A percentile compares a stretch with the other conserved stretches of the same genome.
Evolutionary conservation across 1,284 basidiomycete species (phyloP).

Genomic region (Hemileia vastatrix): DNA sequence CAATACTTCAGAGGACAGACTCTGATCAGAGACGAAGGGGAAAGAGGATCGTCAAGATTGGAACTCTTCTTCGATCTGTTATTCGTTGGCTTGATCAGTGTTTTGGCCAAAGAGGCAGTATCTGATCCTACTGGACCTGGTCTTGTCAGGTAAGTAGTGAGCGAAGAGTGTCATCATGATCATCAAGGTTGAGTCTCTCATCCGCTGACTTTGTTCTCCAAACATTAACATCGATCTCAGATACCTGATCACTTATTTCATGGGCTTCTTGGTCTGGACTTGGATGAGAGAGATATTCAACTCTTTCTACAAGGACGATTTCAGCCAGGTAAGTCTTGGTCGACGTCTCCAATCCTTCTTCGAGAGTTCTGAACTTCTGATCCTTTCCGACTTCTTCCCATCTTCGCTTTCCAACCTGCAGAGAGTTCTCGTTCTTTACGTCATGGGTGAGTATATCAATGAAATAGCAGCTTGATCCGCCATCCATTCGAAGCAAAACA

Average conservation of each 20-base stretch:
- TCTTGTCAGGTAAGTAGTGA: slow-evolving; percentile 24
- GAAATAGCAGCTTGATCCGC: not conserved
- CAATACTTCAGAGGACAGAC: slow-evolving; percentile 35
- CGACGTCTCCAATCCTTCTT: not conserved
- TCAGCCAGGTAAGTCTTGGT: slow-evolving; percentile 24
- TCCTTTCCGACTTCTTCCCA: not conserved
- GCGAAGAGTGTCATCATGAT: too few species aligned
- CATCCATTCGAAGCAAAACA: too few species aligned
- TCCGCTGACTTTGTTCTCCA: too few species aligned
- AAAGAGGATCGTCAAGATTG: slow-evolving; percentile 29
- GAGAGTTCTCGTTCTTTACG: slow-evolving; percentile 29
- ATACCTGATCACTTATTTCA: slow-evolving; percentile 33
- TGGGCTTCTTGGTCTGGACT: slow-evolving; percentile 35
- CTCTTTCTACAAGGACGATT: slow-evolving; percentile 35
- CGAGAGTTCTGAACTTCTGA: not conserved
- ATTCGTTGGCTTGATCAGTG: slow-evolving; percentile 36
- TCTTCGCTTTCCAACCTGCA: not conserved
- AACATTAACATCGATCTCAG: too few species aligned
- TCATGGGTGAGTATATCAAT: slow-evolving; percentile 25
- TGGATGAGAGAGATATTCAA: slow-evolving; percentile 36
- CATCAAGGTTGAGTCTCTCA: too few species aligned
- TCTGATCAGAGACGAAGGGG: slow-evolving; percentile 31
- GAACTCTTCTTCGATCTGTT: slow-evolving; percentile 37
- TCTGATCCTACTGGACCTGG: slow-evolving; percentile 30
- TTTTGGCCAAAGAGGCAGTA: slow-evolving; percentile 32